These are phyloP conservation scores for Fraxinus velutina DNA, from an alignment of 305 asterid species.

Conservation along the genomic window DNA sequence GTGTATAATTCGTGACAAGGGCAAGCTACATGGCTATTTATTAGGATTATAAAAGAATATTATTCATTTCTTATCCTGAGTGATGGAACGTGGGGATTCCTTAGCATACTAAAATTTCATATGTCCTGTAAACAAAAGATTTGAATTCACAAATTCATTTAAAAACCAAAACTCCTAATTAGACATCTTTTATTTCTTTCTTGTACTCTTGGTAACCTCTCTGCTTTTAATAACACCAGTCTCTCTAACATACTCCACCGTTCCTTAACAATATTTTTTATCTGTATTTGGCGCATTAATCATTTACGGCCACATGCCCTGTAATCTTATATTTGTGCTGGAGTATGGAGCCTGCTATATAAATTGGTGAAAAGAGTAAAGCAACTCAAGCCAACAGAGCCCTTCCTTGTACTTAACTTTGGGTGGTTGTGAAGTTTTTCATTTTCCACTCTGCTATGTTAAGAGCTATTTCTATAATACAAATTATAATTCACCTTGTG, in stretches of 20 bases:
- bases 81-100: conserved; percentile 2
- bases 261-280: background rate
- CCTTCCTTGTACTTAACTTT: background rate
- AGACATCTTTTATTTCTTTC: background rate
- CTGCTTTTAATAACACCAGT: background rate
- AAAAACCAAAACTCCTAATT: conserved; percentile 6
- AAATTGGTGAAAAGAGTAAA: background rate
- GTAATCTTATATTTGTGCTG: background rate
- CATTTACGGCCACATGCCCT: background rate
- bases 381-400: background rate
- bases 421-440: background rate
- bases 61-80: conserved; percentile 16
- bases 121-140: conserved; percentile 15
- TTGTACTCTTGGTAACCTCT: background rate
- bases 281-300: background rate
- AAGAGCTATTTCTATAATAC: background rate
- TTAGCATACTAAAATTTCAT: conserved; percentile 13
- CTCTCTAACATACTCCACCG: background rate
- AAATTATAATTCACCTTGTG: background rate
- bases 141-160: conserved; percentile 14
- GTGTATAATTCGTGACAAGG: background rate
- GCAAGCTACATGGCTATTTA: conserved; percentile 2
- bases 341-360: background rate
- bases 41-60: conserved; percentile 21
- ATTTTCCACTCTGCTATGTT: conserved; percentile 2